Evolutionary conservation across 306 rosid species (phyloP), one percentile per base, ranked within the genome.

Genomic region (Gillenia trifoliata): DNA sequence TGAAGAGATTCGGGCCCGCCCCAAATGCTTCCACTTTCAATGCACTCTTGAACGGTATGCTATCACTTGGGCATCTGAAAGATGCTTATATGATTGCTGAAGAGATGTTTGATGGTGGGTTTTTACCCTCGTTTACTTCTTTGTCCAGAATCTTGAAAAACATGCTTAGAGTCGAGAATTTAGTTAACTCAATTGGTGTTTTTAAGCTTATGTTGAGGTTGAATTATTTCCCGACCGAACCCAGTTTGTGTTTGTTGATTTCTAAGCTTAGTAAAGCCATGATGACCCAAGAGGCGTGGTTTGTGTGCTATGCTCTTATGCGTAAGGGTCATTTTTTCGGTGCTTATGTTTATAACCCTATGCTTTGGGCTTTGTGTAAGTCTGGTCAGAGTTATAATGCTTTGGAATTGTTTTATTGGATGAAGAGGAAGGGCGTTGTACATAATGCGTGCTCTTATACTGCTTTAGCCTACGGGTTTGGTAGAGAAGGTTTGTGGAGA

Each of bases 11-110:
- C 7, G 85, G 89, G 50, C 85, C 83, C 6, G 31, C 41, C 26
- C 89, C 89, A 20, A 80, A 80, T 73, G 84, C 81, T 6, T 47
- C 68, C n/a, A 83, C 89, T 45, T 86, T 86, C 79, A 86, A 80
- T 67, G 59, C 70, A 6, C 83, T 86, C 75, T 38, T 86, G 63
- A 80, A 80, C 75, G 83, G 87, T 49, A 60, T 86, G 79, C 16
- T 83, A 66, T 74, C 78, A 29, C 78, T 59, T 33, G 80, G 78
- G 67, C 33, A 64, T 68, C 20, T 75, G 52, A 55, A 43, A 68
- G 84, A 75, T 66, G 79, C 83, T 6, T 78, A 55, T 52, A 34
- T 71, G 40, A 55, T 86, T 69, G 83, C 78, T 28, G 66, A 83
- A 65, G 87, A 80, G 73, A 80, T 86, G 87, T 55, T 19, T 47